Evolutionary conservation across 345 rosid genomes (phyloP).

Genomic region (Turritis glabra): DNA sequence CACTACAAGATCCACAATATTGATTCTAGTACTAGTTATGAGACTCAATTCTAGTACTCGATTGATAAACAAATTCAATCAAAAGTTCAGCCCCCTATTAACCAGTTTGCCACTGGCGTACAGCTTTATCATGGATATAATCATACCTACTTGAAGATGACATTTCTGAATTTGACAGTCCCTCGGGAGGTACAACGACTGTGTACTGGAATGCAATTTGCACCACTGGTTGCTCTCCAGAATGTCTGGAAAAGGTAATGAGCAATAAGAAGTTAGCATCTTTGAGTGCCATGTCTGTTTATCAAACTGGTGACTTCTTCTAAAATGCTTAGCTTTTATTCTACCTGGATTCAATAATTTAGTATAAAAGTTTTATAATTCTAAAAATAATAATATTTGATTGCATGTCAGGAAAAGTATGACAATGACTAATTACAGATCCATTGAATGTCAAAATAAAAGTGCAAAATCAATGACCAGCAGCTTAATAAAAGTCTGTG

Average conservation of each 20-base stretch:
- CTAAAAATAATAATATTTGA: not conserved
- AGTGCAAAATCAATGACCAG: conserved; percentile 2
- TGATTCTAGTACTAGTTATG: not conserved
- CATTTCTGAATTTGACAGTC: conserved; percentile 53
- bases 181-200: conserved; percentile 83
- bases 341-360: not conserved
- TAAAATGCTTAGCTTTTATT: not conserved
- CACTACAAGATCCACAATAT: not conserved
- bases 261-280: conserved; percentile 12
- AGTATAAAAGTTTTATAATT: not conserved
- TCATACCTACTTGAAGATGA: conserved; percentile 71
- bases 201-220: conserved; percentile 98
- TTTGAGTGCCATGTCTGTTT: not conserved
- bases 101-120: conserved; percentile 6
- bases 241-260: conserved; percentile 52
- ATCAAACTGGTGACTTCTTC: not conserved
- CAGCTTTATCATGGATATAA: conserved; percentile 9
- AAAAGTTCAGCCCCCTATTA: not conserved
- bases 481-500: not conserved
- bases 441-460: not conserved
- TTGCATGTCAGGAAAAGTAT: conserved; percentile 1
- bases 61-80: not conserved
- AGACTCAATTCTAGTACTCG: not conserved
- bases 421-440: not conserved
- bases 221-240: conserved; percentile 80